A percentile compares a stretch with the other conserved stretches of the same genome.
Evolutionary conservation across 257 asterid species (phyloP).

Genomic region (Ballota nigra): DNA sequence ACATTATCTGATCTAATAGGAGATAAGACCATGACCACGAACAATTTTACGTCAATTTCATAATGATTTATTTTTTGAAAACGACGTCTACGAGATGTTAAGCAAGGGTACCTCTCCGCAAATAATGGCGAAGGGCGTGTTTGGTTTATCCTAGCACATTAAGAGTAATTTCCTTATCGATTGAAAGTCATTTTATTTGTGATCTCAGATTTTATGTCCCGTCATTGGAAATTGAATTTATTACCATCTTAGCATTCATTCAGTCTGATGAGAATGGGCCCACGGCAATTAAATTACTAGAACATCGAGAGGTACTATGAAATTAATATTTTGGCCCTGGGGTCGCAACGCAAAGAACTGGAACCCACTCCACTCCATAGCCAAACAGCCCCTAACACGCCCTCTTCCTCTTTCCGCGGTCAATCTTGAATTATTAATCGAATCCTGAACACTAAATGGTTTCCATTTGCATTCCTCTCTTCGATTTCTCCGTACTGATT

Average conservation of each 20-base stretch:
- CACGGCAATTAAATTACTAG: neutral
- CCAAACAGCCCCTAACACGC: constrained; percentile 24
- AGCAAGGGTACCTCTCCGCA: neutral
- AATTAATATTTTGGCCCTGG: too few relatives aligned
- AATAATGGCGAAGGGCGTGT: neutral
- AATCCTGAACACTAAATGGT: neutral
- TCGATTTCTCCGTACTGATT: constrained; percentile 2
- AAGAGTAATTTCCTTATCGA: neutral
- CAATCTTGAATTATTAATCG: neutral
- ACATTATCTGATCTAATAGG: neutral
- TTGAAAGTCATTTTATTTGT: neutral
- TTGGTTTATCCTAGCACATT: neutral
- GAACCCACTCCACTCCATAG: neutral
- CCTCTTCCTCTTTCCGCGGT: neutral
- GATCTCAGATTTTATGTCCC: neutral
- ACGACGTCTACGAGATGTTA: neutral
- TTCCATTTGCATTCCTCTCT: neutral
- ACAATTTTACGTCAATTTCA: neutral
- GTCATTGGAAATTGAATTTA: neutral
- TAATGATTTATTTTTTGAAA: neutral
- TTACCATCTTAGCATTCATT: too few relatives aligned
- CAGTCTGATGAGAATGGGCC: neutral
- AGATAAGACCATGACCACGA: neutral
- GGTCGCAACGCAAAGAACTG: neutral
- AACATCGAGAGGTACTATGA: neutral